phyloP scores from a whole-genome alignment of 2,329 filamentous ascomycete species.

The Herpotrichia juniperi region DNA sequence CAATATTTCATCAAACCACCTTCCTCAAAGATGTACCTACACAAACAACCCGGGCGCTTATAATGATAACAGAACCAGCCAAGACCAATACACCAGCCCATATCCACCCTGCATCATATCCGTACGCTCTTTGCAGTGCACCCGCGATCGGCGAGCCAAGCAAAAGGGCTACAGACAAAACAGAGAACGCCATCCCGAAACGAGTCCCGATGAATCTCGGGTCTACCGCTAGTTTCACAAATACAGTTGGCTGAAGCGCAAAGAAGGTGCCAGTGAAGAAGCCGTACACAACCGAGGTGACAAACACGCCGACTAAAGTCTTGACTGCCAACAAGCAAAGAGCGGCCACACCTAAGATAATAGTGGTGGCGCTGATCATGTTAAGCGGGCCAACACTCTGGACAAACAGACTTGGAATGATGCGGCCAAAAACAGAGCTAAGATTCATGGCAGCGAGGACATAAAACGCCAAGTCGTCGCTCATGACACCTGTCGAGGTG shows the following conservation, averaged over 20 bases:
- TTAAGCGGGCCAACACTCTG: constrained; percentile 59
- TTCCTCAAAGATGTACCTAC: too few species aligned
- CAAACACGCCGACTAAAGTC: constrained; percentile 48
- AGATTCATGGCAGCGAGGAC: constrained; percentile 56
- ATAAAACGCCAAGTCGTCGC: constrained; percentile 72
- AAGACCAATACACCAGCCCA: too few species aligned
- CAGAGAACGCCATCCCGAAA: constrained; percentile 48
- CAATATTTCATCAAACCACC: too few species aligned
- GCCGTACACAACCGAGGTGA: constrained; percentile 52
- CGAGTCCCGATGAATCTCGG: constrained; percentile 51
- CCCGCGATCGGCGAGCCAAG: constrained; percentile 44
- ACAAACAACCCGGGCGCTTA: too few species aligned
- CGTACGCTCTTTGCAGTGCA: too few species aligned
- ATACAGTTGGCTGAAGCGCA: constrained; percentile 61
- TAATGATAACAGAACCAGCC: too few species aligned
- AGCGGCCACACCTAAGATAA: constrained; percentile 53
- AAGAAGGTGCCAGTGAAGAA: constrained; percentile 72
- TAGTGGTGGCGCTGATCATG: constrained; percentile 52
- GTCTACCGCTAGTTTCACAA: constrained; percentile 49
- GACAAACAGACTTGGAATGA: constrained; percentile 56
- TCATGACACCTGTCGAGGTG: constrained; percentile 72
- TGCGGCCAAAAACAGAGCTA: constrained; percentile 55
- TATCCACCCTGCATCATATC: too few species aligned
- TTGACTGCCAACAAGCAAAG: constrained; percentile 60
- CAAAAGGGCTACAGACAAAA: constrained; percentile 40